Evolutionary conservation across 129 eudicot species (phyloP).

Genomic region (Chrysanthemum seticuspe): DNA sequence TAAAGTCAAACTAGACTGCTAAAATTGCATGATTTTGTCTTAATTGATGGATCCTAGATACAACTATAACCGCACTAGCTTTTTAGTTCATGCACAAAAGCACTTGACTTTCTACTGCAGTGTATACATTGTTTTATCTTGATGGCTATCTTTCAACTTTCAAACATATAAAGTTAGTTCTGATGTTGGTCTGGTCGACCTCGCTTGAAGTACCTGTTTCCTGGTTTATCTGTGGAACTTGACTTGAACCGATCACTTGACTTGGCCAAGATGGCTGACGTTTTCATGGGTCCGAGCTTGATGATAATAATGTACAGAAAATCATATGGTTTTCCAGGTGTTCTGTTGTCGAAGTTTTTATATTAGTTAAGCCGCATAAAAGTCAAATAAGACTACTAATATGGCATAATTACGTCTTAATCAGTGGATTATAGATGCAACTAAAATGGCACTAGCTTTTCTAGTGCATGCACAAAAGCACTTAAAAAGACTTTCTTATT

Average conservation of each 20-base stretch:
- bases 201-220: not conserved
- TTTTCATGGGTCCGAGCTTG: too few relatives aligned
- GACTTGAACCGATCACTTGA: not conserved
- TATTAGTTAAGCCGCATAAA: not conserved
- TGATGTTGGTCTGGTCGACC: not conserved
- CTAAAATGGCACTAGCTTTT: not conserved
- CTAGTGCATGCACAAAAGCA: conserved; percentile 3
- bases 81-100: not conserved
- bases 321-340: too few relatives aligned
- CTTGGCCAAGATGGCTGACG: not conserved
- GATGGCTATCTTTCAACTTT: not conserved
- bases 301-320: too few relatives aligned
- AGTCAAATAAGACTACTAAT: not conserved
- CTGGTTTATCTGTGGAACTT: not conserved
- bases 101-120: not conserved
- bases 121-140: not conserved
- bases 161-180: not conserved
- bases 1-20: not conserved
- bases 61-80: not conserved
- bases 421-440: not conserved
- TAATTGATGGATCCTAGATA: not conserved
- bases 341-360: too few relatives aligned
- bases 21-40: not conserved
- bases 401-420: not conserved
- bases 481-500: not conserved